Conservation (phyloP, 768 basidiomycete genomes). For the Hericium coralloides region DNA sequence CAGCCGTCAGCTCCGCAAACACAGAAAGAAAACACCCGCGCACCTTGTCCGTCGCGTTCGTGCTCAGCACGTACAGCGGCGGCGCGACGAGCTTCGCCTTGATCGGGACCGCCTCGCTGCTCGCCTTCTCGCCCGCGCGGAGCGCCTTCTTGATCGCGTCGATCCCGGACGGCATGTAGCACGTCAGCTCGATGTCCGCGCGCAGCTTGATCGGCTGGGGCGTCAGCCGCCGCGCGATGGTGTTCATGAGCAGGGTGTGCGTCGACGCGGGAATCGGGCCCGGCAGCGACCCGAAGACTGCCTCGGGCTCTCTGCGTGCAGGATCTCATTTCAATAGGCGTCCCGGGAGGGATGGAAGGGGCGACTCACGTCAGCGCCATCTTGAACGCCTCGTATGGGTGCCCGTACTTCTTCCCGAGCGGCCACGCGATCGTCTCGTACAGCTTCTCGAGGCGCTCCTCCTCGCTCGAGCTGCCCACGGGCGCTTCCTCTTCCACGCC, state of each 20-base stretch:
- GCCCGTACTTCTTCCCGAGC: slow-evolving; percentile 83
- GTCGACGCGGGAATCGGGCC: slow-evolving; percentile 49
- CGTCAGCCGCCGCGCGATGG: slow-evolving; percentile 90
- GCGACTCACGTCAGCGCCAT: slow-evolving; percentile 77
- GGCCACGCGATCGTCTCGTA: slow-evolving; percentile 95
- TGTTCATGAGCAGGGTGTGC: slow-evolving; percentile 56
- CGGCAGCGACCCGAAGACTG: slow-evolving; percentile 68
- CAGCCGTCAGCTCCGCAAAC: background rate
- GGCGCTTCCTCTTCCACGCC: slow-evolving; percentile 35
- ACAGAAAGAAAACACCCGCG: slow-evolving; percentile 7
- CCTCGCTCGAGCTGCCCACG: slow-evolving; percentile 3
- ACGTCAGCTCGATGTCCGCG: slow-evolving; percentile 95
- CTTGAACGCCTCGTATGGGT: slow-evolving; percentile 97
- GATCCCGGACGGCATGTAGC: slow-evolving; percentile 92
- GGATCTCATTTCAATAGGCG: slow-evolving; percentile 12
- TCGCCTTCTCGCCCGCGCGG: slow-evolving; percentile 78
- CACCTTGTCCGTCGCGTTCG: slow-evolving; percentile 95
- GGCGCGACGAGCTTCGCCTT: slow-evolving; percentile 96
- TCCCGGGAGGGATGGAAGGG: background rate
- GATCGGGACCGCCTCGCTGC: slow-evolving; percentile 87
- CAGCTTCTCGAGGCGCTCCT: slow-evolving; percentile 59
- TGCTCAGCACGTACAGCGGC: slow-evolving; percentile 90
- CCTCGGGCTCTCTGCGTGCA: slow-evolving; percentile 57
- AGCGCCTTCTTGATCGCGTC: slow-evolving; percentile 94
- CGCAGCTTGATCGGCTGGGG: slow-evolving; percentile 99